Percentiles rank a stretch among this genome's conserved stretches.
These are phyloP conservation scores for Phoma sp. DNA, from an alignment of 2,329 filamentous ascomycete genomes.

Conservation along the genomic window DNA sequence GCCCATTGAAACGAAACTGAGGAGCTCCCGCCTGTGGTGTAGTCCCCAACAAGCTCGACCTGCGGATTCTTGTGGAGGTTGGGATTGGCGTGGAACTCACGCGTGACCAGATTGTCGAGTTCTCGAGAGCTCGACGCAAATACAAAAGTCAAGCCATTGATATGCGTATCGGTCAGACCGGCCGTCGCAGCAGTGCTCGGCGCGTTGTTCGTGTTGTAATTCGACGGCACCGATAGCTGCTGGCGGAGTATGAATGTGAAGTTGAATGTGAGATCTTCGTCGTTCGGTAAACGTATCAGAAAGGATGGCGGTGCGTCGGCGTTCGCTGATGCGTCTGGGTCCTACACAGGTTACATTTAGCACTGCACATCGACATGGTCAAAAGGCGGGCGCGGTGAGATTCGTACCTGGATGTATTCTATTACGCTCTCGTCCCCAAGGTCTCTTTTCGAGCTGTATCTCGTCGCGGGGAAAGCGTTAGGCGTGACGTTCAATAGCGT, in stretches of 20 bases:
- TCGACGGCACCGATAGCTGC: conserved; percentile 51
- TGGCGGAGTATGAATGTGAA: conserved; percentile 85
- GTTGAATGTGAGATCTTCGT: conserved; percentile 90
- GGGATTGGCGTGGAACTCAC: conserved; percentile 95
- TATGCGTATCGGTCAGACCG: conserved; percentile 68
- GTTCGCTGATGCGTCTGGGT: conserved; percentile 66
- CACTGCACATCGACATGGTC: conserved; percentile 1
- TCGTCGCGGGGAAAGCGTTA: conserved; percentile 85
- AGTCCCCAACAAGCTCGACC: conserved; percentile 93
- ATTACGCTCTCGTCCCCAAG: conserved; percentile 75
- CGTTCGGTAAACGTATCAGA: conserved; percentile 83
- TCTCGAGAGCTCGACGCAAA: conserved; percentile 86
- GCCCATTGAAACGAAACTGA: conserved; percentile 92
- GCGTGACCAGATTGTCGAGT: conserved; percentile 89
- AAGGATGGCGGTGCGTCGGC: conserved; percentile 66
- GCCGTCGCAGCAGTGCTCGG: conserved; percentile 55
- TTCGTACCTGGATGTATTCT: conserved; percentile 86
- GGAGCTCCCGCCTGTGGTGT: conserved; percentile 78
- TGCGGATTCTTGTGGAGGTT: conserved; percentile 98
- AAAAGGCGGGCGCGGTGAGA: not conserved
- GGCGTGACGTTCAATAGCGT: conserved; percentile 78
- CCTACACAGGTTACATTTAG: conserved; percentile 58
- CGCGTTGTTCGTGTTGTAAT: conserved; percentile 50
- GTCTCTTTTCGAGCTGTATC: conserved; percentile 75
- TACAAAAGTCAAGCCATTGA: conserved; percentile 90